phyloP scores from a whole-genome alignment of 495 filamentous ascomycete species.

The Saxophila tyrrhenica region DNA sequence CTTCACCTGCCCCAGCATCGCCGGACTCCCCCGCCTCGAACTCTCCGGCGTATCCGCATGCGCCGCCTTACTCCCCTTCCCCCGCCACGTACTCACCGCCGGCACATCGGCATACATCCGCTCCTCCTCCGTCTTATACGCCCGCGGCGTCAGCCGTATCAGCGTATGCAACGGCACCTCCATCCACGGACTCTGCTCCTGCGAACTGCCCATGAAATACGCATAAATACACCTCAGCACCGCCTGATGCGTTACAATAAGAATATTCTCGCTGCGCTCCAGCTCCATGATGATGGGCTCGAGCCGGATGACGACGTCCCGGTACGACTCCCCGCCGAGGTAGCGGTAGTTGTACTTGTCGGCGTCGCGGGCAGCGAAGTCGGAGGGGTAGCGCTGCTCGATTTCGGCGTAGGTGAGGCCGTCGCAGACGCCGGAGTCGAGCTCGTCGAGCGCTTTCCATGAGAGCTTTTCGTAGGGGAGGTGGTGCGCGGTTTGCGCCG shows the following conservation, averaged over 20 bases:
- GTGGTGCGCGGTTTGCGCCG: slow-evolving; percentile 78
- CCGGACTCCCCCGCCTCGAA: neutral
- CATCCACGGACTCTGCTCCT: slow-evolving; percentile 95
- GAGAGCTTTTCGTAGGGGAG: slow-evolving; percentile 84
- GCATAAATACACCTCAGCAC: slow-evolving; percentile 95
- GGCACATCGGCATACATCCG: slow-evolving; percentile 80
- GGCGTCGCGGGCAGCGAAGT: slow-evolving; percentile 87
- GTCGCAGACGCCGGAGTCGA: slow-evolving; percentile 93
- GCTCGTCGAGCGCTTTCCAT: slow-evolving; percentile 97
- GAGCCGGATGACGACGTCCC: slow-evolving; percentile 92
- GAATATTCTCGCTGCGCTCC: slow-evolving; percentile 88
- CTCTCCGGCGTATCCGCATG: slow-evolving; percentile 5
- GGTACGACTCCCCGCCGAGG: slow-evolving; percentile 90
- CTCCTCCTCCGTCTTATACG: slow-evolving; percentile 86
- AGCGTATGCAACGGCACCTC: slow-evolving; percentile 87
- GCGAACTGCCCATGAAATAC: slow-evolving; percentile 94
- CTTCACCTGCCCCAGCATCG: neutral
- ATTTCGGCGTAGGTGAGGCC: slow-evolving; percentile 92
- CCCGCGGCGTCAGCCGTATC: slow-evolving; percentile 88
- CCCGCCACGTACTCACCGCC: slow-evolving; percentile 88
- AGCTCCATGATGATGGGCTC: slow-evolving; percentile 99
- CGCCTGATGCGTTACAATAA: slow-evolving; percentile 96
- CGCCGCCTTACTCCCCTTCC: slow-evolving; percentile 70
- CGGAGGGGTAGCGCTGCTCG: slow-evolving; percentile 77
- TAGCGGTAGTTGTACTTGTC: slow-evolving; percentile 99